phyloP scores from a whole-genome alignment of 202 grass and related monocot species.

The Setaria viridis region DNA sequence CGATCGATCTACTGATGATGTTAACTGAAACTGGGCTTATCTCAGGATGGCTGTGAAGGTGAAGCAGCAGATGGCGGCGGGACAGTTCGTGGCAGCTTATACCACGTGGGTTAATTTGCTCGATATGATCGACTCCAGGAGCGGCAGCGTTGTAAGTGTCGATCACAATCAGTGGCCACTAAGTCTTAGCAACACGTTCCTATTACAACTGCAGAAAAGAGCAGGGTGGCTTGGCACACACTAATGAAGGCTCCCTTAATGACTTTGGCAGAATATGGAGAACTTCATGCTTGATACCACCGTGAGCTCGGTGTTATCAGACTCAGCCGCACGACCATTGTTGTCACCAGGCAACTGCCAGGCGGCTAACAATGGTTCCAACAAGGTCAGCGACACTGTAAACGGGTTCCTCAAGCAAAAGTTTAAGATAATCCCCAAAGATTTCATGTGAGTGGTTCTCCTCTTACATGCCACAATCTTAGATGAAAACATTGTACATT shows the following conservation, averaged over 20 bases:
- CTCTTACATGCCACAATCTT: neutral
- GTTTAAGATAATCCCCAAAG: constrained; percentile 56
- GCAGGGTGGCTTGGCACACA: neutral
- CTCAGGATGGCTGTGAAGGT: constrained; percentile 49
- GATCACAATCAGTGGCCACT: neutral
- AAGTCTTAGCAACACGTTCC: neutral
- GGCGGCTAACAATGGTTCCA: neutral
- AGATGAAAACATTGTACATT: neutral
- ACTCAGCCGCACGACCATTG: neutral
- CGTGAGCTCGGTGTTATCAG: constrained; percentile 23
- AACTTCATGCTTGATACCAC: constrained; percentile 58
- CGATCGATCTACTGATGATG: neutral
- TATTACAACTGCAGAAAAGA: neutral
- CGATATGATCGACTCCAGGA: constrained; percentile 35
- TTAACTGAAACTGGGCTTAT: neutral
- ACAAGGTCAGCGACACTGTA: constrained; percentile 4
- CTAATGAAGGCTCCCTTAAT: neutral
- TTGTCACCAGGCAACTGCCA: neutral
- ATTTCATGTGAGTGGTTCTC: constrained; percentile 26
- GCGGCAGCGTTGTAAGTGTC: constrained; percentile 48
- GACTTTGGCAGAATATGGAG: constrained; percentile 51
- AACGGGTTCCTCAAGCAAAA: constrained; percentile 59
- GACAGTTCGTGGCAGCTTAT: constrained; percentile 38
- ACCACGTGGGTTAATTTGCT: constrained; percentile 37
- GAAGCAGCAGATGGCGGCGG: constrained; percentile 35